Base-by-base conservation (phyloP, 1,284 basidiomycete genomes). In the Termitomyces sp. region DNA sequence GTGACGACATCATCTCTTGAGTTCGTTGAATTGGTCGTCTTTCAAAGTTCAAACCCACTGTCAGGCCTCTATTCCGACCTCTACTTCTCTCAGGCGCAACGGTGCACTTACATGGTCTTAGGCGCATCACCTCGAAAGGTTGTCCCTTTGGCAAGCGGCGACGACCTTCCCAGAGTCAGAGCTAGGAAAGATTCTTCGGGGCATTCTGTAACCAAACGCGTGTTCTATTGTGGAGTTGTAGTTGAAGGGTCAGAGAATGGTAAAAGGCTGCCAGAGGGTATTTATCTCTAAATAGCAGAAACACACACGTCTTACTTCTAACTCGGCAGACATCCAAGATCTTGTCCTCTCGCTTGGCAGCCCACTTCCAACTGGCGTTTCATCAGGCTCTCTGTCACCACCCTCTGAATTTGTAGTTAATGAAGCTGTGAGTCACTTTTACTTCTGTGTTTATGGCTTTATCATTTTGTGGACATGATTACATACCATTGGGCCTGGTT, bases 211-310 rank as follows among this genome's bases (percentile, higher is more conserved):
- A 91, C 84, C 2, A 84, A 77, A 65, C 84, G 88, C 64, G 84
- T 83, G 28, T 91, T 91, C 68, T 88, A 84, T 67, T 89, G 86
- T 60, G 85, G 84, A 34, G 86, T 91, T 31, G 88, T 91, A 18
- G 85, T 91, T 26, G 88, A 91, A 68, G 86, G 83, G 47, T 80
- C 84, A 35, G 84, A 85, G 55, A 76, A 79, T 60, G 85, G 84
- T 1, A 77, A 73, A 59, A 76, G 79, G 55, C 76, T 90, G 50
- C 76, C 85, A 40, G 81, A 84, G 69, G 89, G 88, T 86, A 61
- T 18, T 48, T 41, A 13, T 9, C 4, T 21, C 4, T 54, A 74
- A 69, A 39, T 28, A 41, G 16, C 14, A 34, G 53, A 16, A 50
- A 24, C 10, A 5, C 30, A 44, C 26, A 41, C 19, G 46, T 19